Base-by-base conservation (phyloP, 2,329 filamentous ascomycete genomes). In the Beauveria scarabaeidicola region DNA sequence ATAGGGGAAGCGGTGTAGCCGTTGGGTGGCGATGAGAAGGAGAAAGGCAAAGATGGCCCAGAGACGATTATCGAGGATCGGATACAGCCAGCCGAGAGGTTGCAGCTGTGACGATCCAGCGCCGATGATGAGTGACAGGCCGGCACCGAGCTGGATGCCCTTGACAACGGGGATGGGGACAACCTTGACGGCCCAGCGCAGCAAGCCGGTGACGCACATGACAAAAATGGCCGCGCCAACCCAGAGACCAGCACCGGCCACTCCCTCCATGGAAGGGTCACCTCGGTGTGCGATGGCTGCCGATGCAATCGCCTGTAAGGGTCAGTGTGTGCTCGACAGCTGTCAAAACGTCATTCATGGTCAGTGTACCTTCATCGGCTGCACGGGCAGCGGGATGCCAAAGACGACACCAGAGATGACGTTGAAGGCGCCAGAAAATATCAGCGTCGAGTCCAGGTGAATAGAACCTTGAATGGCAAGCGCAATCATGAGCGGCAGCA, bases 141-240 rank as follows among this genome's bases (percentile, higher is more conserved):
- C 93, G 5, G 93, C 93, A 41, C 93, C 93, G 52, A 97, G 84
- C 73, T 97, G 94, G 64, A 97, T 97, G 32, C 93, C 93, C 70
- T 96, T 96, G 57, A 97, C 87, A 0, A 97, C 88, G 0, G 92
- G 90, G 15, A 92, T 83, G 0, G 93, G 93, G 9, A 95, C 88
- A 15, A 86, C 78, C n/a, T 78, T 75, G 9, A 89, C 86, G 55
- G 90, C 85, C 80, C 85, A 88, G 60, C 80, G 80, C 36, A 97
- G 77, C n/a, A 94, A 74, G 0, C 93, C 90, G 0, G 91, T 95
- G 5, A 86, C 69, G 68, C 88, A 92, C 70, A 97, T 85, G 1
- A 95, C 7, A 9, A 93, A 79, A 9, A 97, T 87, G 23, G 87
- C 81, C 7, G 76, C 76, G 2, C 86, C 86, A 38, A 96, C 91